These are phyloP conservation scores for Solanum microdontum DNA, from an alignment of 257 asterid genomes.

Conservation along the genomic window DNA sequence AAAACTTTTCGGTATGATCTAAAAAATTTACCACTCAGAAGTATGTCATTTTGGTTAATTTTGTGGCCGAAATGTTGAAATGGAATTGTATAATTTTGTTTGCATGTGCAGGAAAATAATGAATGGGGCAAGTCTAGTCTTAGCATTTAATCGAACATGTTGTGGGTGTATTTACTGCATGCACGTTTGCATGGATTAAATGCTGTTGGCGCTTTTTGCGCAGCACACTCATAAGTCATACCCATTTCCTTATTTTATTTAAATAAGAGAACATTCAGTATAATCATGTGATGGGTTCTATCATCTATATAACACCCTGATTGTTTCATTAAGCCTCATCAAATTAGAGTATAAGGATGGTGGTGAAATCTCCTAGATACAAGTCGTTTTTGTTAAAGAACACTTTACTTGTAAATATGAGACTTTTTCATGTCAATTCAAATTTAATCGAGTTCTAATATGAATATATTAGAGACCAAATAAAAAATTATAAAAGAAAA, in stretches of 20 bases:
- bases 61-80: neutral
- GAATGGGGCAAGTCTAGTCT: constrained; percentile 23
- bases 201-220: constrained; percentile 50
- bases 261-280: constrained; percentile 11
- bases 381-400: too few relatives aligned
- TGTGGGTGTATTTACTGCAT: constrained; percentile 41
- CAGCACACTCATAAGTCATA: constrained; percentile 29
- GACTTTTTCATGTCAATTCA: neutral
- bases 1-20: neutral
- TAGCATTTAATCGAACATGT: constrained; percentile 29
- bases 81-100: neutral
- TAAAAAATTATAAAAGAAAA: accelerated
- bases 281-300: constrained; percentile 11
- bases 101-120: constrained; percentile 30
- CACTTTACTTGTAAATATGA: too few relatives aligned
- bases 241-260: constrained; percentile 7
- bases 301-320: neutral
- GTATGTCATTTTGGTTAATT: neutral
- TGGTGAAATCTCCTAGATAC: neutral
- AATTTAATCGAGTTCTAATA: too few relatives aligned
- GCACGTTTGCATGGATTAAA: constrained; percentile 63
- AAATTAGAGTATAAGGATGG: neutral
- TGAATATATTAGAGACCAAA: too few relatives aligned
- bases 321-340: neutral
- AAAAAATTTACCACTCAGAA: neutral